Base-by-base conservation (phyloP, 352 stramenopile species). In the Phytophthora tubulina region DNA sequence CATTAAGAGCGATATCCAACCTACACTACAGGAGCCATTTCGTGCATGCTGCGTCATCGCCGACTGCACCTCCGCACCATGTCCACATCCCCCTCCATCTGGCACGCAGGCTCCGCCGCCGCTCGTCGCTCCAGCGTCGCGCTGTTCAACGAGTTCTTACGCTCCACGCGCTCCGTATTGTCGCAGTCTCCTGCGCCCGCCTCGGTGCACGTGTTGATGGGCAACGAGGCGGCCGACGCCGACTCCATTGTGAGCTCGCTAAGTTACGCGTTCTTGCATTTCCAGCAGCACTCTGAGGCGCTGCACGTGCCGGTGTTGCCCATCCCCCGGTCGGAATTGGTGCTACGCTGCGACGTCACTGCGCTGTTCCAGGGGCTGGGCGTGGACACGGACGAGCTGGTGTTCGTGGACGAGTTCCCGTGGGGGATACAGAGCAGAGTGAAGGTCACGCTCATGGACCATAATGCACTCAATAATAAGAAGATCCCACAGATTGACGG, bases 161-260 rank as follows among this genome's bases (percentile, higher is more conserved):
- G 52, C 35, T 59, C 44, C 13, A 70, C 59, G n/a, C 63, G 63
- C 27, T 50, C 32, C 0, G 10, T 27, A 30, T 49, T 80, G 15
- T 46, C 10, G 30, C 33, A 67, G 11, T 67, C 55, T 1, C 59
- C 59, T 3, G 7, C 51, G 3, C 55, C 59, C 3, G 11, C 55
- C 13, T 65, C 51, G 6, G 66, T 96, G 36, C 82, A 91, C 63
- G 78, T 94, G 6, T 61, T 92, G 52, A 84, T 94, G 38, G 88
- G 88, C 54, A 96, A 96, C 57, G 88, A 96, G 63, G 86, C 88
- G 13, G 84, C 85, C 7, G 86, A 96, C 66, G 88, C 88, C 11
- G 88, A 96, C 72, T 96, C 88, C 17, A 94, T 96, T 72, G 76
- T 96, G 11, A 96, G 86, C 74, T 88, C 85, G 14, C 56, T 96